Percentiles rank a stretch among this genome's conserved stretches.
phyloP scores from a whole-genome alignment of 1,284 basidiomycete species.

The Cerioporus squamosus region DNA sequence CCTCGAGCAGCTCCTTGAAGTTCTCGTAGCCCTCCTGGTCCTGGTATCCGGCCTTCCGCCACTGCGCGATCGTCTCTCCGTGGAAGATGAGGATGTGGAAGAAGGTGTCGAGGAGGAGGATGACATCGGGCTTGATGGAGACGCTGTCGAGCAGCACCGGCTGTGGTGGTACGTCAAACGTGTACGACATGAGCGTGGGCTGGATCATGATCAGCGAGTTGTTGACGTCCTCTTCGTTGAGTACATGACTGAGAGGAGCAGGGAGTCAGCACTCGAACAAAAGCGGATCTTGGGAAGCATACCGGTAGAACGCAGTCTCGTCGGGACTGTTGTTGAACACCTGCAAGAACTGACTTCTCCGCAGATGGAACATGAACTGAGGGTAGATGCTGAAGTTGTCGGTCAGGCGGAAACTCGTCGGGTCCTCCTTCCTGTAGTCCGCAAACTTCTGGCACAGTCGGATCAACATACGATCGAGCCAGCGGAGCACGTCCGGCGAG shows the following conservation, averaged over 20 bases:
- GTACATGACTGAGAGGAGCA: slow-evolving; percentile 71
- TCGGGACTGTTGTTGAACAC: slow-evolving; percentile 99
- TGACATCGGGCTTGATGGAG: slow-evolving; percentile 96
- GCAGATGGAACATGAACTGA: slow-evolving; percentile 99
- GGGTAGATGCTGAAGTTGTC: slow-evolving; percentile 99
- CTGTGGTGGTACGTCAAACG: slow-evolving; percentile 88
- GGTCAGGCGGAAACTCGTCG: slow-evolving; percentile 89
- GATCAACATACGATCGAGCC: slow-evolving; percentile 99
- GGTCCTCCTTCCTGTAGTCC: slow-evolving; percentile 98
- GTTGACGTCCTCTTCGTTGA: slow-evolving; percentile 99
- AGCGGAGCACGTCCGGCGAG: slow-evolving; percentile 94
- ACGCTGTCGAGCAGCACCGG: slow-evolving; percentile 97
- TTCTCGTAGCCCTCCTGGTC: slow-evolving; percentile 99
- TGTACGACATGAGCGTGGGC: slow-evolving; percentile 99
- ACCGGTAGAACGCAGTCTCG: slow-evolving; percentile 98
- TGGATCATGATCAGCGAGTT: slow-evolving; percentile 99
- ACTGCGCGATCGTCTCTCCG: slow-evolving; percentile 95
- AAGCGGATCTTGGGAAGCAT: slow-evolving; percentile 26
- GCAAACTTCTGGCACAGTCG: slow-evolving; percentile 99
- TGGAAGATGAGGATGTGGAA: slow-evolving; percentile 99
- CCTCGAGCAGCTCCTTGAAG: slow-evolving; percentile 92
- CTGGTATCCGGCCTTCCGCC: slow-evolving; percentile 99
- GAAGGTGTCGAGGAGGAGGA: slow-evolving; percentile 98
- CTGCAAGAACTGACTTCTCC: slow-evolving; percentile 97
- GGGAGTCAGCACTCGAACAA: slow-evolving; percentile 5